Conservation (phyloP, 345 rosid species). For the Rhizophora mangle region DNA sequence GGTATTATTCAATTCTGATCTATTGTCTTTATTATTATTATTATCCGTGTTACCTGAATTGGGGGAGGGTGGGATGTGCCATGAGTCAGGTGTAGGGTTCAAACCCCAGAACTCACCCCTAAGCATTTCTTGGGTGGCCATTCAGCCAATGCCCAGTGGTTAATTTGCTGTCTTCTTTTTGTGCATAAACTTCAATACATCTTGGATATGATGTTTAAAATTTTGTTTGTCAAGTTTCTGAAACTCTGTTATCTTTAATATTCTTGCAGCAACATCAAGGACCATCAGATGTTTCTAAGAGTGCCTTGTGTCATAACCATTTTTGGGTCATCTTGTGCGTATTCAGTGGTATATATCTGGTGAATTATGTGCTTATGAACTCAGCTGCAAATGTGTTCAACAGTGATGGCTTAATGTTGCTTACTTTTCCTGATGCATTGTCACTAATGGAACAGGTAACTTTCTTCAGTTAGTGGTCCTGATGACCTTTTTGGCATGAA, state of each 20-base stretch:
- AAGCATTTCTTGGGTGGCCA: no score
- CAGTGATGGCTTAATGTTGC: constrained; percentile 62
- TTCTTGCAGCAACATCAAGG: constrained; percentile 55
- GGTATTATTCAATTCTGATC: no score
- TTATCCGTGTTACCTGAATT: background rate
- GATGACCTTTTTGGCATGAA: constrained; percentile 7
- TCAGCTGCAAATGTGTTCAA: constrained; percentile 82
- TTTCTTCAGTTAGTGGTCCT: constrained; percentile 10
- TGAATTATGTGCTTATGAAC: constrained; percentile 68
- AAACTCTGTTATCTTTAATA: constrained; percentile 8
- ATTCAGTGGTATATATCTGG: constrained; percentile 73
- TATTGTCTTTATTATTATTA: no score
- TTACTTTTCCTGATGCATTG: constrained; percentile 88
- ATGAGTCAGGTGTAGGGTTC: background rate
- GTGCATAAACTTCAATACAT: background rate
- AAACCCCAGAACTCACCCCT: no score
- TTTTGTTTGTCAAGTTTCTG: constrained; percentile 10
- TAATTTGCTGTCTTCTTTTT: background rate
- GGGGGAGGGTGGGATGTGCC: background rate
- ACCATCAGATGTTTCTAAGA: constrained; percentile 45
- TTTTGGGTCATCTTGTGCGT: constrained; percentile 62
- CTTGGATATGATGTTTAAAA: background rate
- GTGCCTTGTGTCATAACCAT: constrained; percentile 63
- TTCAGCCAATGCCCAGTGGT: no score
- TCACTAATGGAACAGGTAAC: constrained; percentile 88